Conservation (phyloP, 495 filamentous ascomycete genomes). For the Aspergillus leporis region DNA sequence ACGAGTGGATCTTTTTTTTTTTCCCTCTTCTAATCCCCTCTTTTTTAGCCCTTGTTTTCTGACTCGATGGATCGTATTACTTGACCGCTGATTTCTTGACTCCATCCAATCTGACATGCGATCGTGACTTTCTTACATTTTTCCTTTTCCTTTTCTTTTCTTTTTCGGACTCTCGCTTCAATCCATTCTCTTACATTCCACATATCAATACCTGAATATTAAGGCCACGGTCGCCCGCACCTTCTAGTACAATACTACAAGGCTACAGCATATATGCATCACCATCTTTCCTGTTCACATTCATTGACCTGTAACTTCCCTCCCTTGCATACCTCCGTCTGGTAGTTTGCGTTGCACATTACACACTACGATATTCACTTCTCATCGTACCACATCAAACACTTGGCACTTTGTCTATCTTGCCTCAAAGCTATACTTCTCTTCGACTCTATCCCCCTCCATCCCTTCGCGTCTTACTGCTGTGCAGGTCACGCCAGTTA, state of each 20-base stretch:
- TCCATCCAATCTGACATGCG: slow-evolving; percentile 5
- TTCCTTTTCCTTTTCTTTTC: not conserved
- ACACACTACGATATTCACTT: not conserved
- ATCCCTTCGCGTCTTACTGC: not conserved
- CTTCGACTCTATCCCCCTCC: not conserved
- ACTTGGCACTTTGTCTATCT: not conserved
- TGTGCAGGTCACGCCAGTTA: not conserved
- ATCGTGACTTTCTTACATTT: not conserved
- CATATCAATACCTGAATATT: slow-evolving; percentile 9
- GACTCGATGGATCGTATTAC: not conserved
- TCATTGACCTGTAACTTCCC: not conserved
- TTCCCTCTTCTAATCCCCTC: not conserved
- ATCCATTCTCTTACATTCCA: slow-evolving; percentile 1
- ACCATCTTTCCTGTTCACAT: not conserved
- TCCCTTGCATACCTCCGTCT: not conserved
- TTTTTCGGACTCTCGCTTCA: not conserved
- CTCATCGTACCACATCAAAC: not conserved
- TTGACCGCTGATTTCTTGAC: slow-evolving; percentile 1
- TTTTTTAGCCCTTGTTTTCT: not conserved
- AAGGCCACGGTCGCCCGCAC: slow-evolving; percentile 8
- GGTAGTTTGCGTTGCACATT: not conserved
- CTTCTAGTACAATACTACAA: not conserved
- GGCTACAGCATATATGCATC: too few relatives aligned
- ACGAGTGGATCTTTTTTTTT: not conserved
- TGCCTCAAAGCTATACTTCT: slow-evolving; percentile 3